Conservation (phyloP, 208 protist genomes). For the Trypanosoma caninum region DNA sequence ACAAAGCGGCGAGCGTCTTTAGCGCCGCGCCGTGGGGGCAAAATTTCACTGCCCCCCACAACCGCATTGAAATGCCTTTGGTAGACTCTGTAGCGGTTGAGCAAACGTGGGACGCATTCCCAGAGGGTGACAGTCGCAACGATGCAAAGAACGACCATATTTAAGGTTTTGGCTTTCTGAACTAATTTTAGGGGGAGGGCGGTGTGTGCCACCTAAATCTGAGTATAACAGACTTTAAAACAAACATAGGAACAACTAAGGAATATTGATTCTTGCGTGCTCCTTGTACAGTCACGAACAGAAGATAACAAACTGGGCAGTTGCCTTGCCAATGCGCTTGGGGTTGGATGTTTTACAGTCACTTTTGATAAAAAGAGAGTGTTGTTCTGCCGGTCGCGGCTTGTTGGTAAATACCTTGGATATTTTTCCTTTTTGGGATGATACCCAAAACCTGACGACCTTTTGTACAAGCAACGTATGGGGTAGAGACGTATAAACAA, state of each 20-base stretch:
- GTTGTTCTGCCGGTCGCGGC: conserved; percentile 31
- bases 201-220: conserved; percentile 25
- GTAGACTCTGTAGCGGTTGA: conserved; percentile 22
- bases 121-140: not conserved
- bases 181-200: not conserved
- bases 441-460: conserved; percentile 32
- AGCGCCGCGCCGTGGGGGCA: not conserved
- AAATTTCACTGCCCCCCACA: conserved; percentile 13
- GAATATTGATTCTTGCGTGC: conserved; percentile 12
- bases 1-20: not conserved
- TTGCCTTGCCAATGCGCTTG: conserved; percentile 38
- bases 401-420: conserved; percentile 34
- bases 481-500: not conserved
- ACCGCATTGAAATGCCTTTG: conserved; percentile 14
- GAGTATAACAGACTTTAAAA: conserved; percentile 53
- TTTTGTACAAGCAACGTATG: conserved; percentile 21
- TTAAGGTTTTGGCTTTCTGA: conserved; percentile 49
- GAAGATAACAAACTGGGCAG: not conserved
- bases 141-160: not conserved
- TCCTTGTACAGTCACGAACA: conserved; percentile 1
- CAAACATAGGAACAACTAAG: conserved; percentile 31
- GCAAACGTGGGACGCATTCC: conserved; percentile 22
- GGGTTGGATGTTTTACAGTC: conserved; percentile 36
- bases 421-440: conserved; percentile 47
- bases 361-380: conserved; percentile 31